Evolutionary conservation across 768 basidiomycete species (phyloP).

Genomic region (Hericium rajendrae): DNA sequence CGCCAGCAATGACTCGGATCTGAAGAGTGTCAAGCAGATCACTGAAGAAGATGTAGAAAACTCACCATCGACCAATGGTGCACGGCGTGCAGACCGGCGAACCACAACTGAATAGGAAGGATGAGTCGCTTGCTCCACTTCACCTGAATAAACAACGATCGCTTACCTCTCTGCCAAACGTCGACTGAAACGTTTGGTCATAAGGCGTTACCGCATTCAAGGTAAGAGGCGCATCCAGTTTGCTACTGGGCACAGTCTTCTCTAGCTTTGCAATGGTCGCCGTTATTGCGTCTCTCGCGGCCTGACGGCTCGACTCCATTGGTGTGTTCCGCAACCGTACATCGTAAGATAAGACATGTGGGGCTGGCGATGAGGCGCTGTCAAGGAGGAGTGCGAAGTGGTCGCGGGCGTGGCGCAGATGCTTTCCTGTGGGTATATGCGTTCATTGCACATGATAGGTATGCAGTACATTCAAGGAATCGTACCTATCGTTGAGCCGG

Average conservation of each 20-base stretch:
- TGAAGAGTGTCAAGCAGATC: constrained; percentile 20
- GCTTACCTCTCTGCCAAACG: constrained; percentile 71
- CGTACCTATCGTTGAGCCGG: constrained; percentile 82
- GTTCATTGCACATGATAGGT: neutral
- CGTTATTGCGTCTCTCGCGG: constrained; percentile 48
- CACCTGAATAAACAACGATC: neutral
- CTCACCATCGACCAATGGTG: constrained; percentile 88
- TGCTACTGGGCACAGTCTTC: constrained; percentile 36
- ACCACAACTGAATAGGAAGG: constrained; percentile 58
- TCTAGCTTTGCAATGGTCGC: constrained; percentile 50
- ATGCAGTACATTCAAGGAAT: constrained; percentile 3
- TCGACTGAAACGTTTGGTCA: constrained; percentile 65
- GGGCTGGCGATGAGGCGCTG: constrained; percentile 34
- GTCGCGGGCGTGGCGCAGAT: constrained; percentile 76
- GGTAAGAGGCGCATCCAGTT: constrained; percentile 50
- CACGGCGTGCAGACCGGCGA: constrained; percentile 75
- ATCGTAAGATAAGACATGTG: constrained; percentile 65
- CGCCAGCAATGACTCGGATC: constrained; percentile 79
- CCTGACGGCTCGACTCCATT: constrained; percentile 62
- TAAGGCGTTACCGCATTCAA: constrained; percentile 78
- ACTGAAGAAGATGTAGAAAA: neutral
- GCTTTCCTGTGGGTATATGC: constrained; percentile 49
- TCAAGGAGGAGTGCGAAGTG: constrained; percentile 67
- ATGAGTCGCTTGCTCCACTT: neutral
- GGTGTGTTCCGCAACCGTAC: constrained; percentile 68